Evolutionary conservation across 352 stramenopile species (phyloP).

Genomic region (Globisporangium iwayamae): DNA sequence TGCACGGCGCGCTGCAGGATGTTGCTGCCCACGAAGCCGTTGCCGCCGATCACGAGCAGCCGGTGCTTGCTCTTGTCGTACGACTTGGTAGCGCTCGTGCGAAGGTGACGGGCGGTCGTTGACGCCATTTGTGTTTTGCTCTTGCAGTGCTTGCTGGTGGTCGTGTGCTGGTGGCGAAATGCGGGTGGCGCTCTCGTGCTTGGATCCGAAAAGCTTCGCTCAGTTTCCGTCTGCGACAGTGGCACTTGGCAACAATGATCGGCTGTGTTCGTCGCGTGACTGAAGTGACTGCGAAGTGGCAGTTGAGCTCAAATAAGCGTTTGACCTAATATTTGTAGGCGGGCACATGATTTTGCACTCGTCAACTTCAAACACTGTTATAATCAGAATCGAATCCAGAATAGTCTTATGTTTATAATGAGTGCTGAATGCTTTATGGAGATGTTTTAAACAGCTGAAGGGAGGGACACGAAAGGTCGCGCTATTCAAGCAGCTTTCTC

Average conservation of each 20-base stretch:
- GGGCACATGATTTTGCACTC: background rate
- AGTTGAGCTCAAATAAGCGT: background rate
- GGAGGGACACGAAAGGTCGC: constrained; percentile 5
- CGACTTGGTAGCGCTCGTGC: constrained; percentile 31
- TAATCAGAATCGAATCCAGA: too few species aligned
- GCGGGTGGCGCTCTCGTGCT: background rate
- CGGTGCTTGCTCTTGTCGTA: constrained; percentile 71
- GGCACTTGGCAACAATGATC: background rate
- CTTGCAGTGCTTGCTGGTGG: background rate
- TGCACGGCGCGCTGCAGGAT: constrained; percentile 84
- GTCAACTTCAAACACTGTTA: background rate
- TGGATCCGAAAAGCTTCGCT: constrained; percentile 6
- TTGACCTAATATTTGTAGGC: background rate
- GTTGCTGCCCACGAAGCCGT: constrained; percentile 90
- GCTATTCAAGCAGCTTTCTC: background rate
- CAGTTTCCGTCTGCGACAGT: constrained; percentile 1
- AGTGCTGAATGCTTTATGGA: background rate
- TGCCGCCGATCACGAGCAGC: constrained; percentile 86
- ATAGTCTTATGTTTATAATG: too few species aligned
- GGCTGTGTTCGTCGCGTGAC: background rate
- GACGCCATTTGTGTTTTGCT: background rate
- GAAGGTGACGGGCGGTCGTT: constrained; percentile 10
- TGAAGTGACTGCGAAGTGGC: background rate
- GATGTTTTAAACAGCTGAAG: background rate
- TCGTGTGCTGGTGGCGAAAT: background rate